A percentile compares a stretch with the other conserved stretches of the same genome.
phyloP scores from a whole-genome alignment of 192 early-diverging fungal genomes.

The Chytriomyces sp. region DNA sequence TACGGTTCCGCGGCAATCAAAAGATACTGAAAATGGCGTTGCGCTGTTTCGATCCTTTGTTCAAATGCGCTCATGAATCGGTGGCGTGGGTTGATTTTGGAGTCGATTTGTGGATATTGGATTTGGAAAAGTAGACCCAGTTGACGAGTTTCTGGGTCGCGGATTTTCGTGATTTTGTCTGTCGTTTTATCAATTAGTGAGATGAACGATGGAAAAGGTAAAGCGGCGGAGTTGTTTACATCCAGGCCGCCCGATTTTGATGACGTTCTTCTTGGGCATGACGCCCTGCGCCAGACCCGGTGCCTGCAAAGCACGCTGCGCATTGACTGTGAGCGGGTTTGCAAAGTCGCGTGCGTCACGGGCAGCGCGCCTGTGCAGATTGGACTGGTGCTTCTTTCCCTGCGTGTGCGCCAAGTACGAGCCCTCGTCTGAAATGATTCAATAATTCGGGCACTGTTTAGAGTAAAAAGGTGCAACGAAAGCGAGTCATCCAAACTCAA shows the following conservation, averaged over 20 bases:
- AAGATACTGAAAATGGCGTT: slow-evolving; percentile 88
- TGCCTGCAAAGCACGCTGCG: slow-evolving; percentile 26
- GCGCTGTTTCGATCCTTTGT: slow-evolving; percentile 87
- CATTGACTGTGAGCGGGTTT: slow-evolving; percentile 29
- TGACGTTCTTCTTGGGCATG: slow-evolving; percentile 70
- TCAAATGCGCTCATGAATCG: slow-evolving; percentile 98
- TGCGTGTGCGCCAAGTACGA: slow-evolving; percentile 96
- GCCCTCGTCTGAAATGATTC: slow-evolving; percentile 75
- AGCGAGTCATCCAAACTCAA: neutral
- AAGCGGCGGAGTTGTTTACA: too few relatives aligned
- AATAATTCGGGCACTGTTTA: neutral
- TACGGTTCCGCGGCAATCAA: slow-evolving; percentile 96
- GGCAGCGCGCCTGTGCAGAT: slow-evolving; percentile 86
- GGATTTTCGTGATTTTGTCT: slow-evolving; percentile 82
- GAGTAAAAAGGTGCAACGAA: slow-evolving; percentile 63
- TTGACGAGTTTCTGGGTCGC: slow-evolving; percentile 86
- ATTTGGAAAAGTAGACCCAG: slow-evolving; percentile 92
- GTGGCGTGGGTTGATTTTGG: slow-evolving; percentile 80
- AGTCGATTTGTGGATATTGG: slow-evolving; percentile 91
- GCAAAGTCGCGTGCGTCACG: slow-evolving; percentile 69
- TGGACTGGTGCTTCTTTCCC: slow-evolving; percentile 97
- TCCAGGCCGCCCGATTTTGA: slow-evolving; percentile 96
- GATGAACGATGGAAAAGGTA: neutral
- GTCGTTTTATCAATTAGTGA: neutral
- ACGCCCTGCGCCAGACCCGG: slow-evolving; percentile 31